Percentiles rank a stretch among this genome's conserved stretches.
These are phyloP conservation scores for Mycena galopus DNA, from an alignment of 768 basidiomycete species.

Conservation along the genomic window DNA sequence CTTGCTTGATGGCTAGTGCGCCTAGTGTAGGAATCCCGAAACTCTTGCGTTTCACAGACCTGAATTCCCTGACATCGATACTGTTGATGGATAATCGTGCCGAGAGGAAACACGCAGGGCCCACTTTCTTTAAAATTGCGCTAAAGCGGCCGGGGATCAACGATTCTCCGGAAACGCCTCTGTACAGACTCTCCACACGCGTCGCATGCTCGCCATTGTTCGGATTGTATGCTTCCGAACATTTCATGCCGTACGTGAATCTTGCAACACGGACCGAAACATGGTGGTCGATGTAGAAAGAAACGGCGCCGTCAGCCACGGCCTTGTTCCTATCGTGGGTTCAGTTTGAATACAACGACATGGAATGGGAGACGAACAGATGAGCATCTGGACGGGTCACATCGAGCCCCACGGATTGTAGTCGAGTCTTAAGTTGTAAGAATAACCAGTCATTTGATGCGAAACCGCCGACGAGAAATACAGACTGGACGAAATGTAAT, in stretches of 20 bases:
- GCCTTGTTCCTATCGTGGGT: conserved; percentile 29
- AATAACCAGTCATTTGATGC: conserved; percentile 65
- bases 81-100: no score
- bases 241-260: conserved; percentile 13
- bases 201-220: background rate
- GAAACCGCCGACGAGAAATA: conserved; percentile 68
- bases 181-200: background rate
- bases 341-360: no score
- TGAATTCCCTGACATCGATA: conserved; percentile 55
- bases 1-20: background rate
- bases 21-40: background rate
- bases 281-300: conserved; percentile 32
- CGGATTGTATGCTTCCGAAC: conserved; percentile 4
- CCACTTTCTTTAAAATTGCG: background rate
- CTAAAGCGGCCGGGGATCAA: background rate
- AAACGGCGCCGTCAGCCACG: conserved; percentile 32
- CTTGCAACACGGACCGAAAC: conserved; percentile 26
- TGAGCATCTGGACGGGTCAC: conserved; percentile 60
- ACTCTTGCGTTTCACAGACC: conserved; percentile 20
- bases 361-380: no score
- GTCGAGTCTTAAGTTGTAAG: conserved; percentile 50
- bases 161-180: background rate
- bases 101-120: background rate
- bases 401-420: conserved; percentile 49
- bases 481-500: conserved; percentile 39